These are phyloP conservation scores for Strobilomyces confusus DNA, from an alignment of 768 basidiomycete genomes.

Conservation along the genomic window DNA sequence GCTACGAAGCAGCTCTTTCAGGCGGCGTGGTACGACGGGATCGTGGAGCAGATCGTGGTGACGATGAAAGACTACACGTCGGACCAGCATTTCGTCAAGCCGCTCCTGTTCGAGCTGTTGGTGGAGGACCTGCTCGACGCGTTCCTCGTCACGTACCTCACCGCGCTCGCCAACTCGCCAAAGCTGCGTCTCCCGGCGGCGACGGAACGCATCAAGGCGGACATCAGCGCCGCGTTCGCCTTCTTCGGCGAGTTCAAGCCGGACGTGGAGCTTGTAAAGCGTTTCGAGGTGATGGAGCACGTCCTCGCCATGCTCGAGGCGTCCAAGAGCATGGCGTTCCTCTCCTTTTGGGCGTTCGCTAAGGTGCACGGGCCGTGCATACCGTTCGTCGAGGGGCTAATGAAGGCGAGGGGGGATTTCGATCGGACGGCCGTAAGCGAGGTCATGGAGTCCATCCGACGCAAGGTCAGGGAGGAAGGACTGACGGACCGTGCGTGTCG, in stretches of 20 bases:
- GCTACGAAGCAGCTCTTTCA: conserved; percentile 85
- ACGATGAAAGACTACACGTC: conserved; percentile 95
- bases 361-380: conserved; percentile 59
- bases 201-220: conserved; percentile 76
- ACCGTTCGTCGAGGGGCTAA: conserved; percentile 82
- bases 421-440: conserved; percentile 86
- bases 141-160: conserved; percentile 88
- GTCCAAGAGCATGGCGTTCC: conserved; percentile 82
- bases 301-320: conserved; percentile 79
- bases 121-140: conserved; percentile 90
- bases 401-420: conserved; percentile 86
- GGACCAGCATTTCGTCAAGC: conserved; percentile 90
- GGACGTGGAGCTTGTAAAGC: conserved; percentile 71
- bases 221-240: conserved; percentile 70
- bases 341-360: conserved; percentile 93
- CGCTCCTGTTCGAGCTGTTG: conserved; percentile 85
- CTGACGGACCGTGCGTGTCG: too few species aligned
- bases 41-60: conserved; percentile 84
- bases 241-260: conserved; percentile 82
- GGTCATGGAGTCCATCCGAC: conserved; percentile 89
- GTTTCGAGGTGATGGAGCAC: conserved; percentile 85
- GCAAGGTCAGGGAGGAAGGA: conserved; percentile 58
- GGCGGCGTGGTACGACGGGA: conserved; percentile 83
- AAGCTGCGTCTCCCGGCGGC: conserved; percentile 85
- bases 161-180: conserved; percentile 76